Evolutionary conservation across 345 rosid genomes (phyloP), one percentile per base, ranked within the genome.

Genomic region (Mercurialis annua): DNA sequence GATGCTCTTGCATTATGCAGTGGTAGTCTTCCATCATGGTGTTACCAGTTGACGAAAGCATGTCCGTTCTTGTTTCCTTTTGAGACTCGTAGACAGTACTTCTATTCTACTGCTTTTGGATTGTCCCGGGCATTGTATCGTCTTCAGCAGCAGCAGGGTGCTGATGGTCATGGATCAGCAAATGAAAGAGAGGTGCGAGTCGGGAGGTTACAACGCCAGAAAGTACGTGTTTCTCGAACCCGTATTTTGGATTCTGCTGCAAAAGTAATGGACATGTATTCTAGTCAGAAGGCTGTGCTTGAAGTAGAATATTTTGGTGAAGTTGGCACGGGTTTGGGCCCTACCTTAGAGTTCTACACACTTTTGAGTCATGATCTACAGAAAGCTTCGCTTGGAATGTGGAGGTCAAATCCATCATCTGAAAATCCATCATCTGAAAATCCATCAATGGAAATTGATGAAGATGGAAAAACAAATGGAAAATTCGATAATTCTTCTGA

Each of bases 241-340:
- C 96, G 97, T 64, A 92, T 95, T 66, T 76, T 95, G 76, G 99
- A 95, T 87, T 95, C 99, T 80, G 99, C 99, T 73, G 92, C 85
- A 5, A 95, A 95, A 76, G 99, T 95, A 55, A 95, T 95, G 99
- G 99, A 95, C 84, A 92, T 95, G 99, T 95, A 92, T 80, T 95
- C 96, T 73, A 87, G 96, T 82, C 99, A 95, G 68, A 90, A 92
- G 75, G 97, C 98, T 65, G 96, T 95, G 59, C 97, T 95, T 70
- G 99, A 95, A 78, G 99, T 95, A 16, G 99, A 95, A 77, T 95
- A 95, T 81, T 92, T 95, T 88, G 99, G 99, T 64, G 99, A 95
- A 87, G 99, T 95, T 71, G 99, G 99, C 56, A 95, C 99, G 44
- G 99, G 99, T 48, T 78, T 95, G 73, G 99, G 99, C 62, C 99